Conservation (phyloP, 1,139 yeast species). For the Hansenula sp. region DNA sequence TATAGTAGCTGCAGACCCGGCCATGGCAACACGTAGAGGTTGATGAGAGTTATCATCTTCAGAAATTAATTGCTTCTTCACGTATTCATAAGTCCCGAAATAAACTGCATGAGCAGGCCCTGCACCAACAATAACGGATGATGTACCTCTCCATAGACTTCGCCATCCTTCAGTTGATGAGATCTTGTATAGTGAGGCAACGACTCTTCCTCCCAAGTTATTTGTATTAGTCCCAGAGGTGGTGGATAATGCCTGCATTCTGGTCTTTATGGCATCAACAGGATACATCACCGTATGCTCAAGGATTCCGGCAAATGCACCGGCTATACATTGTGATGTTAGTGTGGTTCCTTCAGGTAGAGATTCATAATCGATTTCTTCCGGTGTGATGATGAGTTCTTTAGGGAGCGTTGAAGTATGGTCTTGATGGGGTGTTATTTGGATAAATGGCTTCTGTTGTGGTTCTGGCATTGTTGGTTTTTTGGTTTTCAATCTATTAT, state of each 20-base stretch:
- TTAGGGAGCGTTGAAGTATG: neutral
- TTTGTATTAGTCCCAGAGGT: conserved; percentile 6
- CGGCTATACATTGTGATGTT: conserved; percentile 82
- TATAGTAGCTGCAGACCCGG: conserved; percentile 90
- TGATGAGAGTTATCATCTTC: conserved; percentile 30
- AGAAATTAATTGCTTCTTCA: conserved; percentile 50
- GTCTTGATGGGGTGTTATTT: neutral
- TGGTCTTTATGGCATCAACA: conserved; percentile 87
- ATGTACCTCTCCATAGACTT: conserved; percentile 93
- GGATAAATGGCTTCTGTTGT: neutral
- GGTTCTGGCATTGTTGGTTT: neutral
- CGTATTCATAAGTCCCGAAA: conserved; percentile 86
- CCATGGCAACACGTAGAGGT: conserved; percentile 77
- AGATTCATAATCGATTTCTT: conserved; percentile 78
- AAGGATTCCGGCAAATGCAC: conserved; percentile 98
- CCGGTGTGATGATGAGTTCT: conserved; percentile 10
- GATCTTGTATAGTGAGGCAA: conserved; percentile 57
- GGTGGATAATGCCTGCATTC: conserved; percentile 74
- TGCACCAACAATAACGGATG: conserved; percentile 90
- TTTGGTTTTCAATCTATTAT: too few species aligned
- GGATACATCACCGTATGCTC: conserved; percentile 98
- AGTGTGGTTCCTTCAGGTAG: conserved; percentile 86
- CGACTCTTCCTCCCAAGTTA: conserved; percentile 2
- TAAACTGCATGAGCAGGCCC: conserved; percentile 99
- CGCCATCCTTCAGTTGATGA: conserved; percentile 86